A percentile compares a stretch with the other conserved stretches of the same genome.
phyloP scores from a whole-genome alignment of 805 yeast species.

The Ogataea paraovalis region DNA sequence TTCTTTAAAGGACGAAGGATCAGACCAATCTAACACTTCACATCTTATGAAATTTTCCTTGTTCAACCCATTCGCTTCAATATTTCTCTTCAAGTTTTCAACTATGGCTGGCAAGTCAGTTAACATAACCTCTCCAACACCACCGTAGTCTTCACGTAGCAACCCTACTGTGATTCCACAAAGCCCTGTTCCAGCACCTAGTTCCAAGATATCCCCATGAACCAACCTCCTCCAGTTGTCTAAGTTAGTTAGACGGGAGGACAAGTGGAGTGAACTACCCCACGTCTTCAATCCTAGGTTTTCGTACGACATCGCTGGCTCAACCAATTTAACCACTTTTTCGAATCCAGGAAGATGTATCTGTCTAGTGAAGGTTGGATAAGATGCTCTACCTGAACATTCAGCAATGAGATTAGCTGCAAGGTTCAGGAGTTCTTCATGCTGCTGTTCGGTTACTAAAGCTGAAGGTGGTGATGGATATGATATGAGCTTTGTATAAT shows the following conservation, averaged over 20 bases:
- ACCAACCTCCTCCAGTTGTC: conserved; percentile 18
- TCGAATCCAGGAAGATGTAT: conserved; percentile 44
- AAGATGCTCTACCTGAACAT: conserved; percentile 80
- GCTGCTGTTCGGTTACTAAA: background rate
- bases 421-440: conserved; percentile 43
- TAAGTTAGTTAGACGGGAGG: conserved; percentile 43
- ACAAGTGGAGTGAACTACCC: conserved; percentile 83
- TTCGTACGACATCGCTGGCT: conserved; percentile 85
- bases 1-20: conserved; percentile 38
- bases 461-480: conserved; percentile 23
- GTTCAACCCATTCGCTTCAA: conserved; percentile 44
- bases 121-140: conserved; percentile 36
- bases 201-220: conserved; percentile 49
- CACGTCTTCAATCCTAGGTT: conserved; percentile 90
- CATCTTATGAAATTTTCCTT: conserved; percentile 6
- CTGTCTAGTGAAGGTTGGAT: conserved; percentile 62
- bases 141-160: conserved; percentile 38
- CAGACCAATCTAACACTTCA: conserved; percentile 73
- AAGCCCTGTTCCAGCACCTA: conserved; percentile 96
- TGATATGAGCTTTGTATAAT: conserved; percentile 48
- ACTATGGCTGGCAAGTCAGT: conserved; percentile 83
- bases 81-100: conserved; percentile 59
- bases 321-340: conserved; percentile 45
- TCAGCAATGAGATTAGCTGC: conserved; percentile 71
- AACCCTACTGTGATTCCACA: conserved; percentile 68